Base-by-base conservation (phyloP, 805 yeast species). In the Barnettozyma vustinii region DNA sequence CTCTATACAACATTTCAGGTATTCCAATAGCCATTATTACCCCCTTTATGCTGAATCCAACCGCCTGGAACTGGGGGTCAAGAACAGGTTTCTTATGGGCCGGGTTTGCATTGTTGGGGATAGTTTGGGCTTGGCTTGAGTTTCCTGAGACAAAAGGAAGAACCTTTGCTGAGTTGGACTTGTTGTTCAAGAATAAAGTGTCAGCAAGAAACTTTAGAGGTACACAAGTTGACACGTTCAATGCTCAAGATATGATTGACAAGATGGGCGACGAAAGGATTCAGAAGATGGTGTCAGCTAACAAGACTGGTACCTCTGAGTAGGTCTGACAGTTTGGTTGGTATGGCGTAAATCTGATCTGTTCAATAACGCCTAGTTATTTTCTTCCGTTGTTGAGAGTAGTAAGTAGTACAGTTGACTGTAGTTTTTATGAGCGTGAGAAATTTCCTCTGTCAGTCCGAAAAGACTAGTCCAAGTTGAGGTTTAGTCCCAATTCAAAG, bases 121-220 rank as follows among this genome's bases (percentile, higher is more conserved):
- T 69, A 13, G 48, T 67, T 35, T 77, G 77, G 75, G 59, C 64
- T 32, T 77, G 67, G 66, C 76, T 76, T 60, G 72, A 74, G 48
- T 68, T 79, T 53, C 85, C 86, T 10, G 86, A 80, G 61, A 76
- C 83, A 15, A 69, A 69, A 57, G 71, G 70, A 37, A 71, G 79
- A 60, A 76, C 83, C 0, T 78, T 65, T 57, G 83, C 79, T 44
- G 84, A 80, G 55, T 64, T 80, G 58, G 84, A 80, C 60, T 61
- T 64, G 42, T 64, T 80, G 66, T 80, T 78, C 62, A 63, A 55
- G 42, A 56, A 52, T 41, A 47, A 55, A 21, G 59, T 66, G 35
- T 53, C 57, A 19, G 62, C 70, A 7, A 60, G 71, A 58, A 50
- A 67, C 37, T 69, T 65, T 61, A 60, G 55, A 44, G 4, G 21